Evolutionary conservation across 768 basidiomycete genomes (phyloP), one percentile per base, ranked within the genome.

Genomic region (Paxillus ammoniavirescens): DNA sequence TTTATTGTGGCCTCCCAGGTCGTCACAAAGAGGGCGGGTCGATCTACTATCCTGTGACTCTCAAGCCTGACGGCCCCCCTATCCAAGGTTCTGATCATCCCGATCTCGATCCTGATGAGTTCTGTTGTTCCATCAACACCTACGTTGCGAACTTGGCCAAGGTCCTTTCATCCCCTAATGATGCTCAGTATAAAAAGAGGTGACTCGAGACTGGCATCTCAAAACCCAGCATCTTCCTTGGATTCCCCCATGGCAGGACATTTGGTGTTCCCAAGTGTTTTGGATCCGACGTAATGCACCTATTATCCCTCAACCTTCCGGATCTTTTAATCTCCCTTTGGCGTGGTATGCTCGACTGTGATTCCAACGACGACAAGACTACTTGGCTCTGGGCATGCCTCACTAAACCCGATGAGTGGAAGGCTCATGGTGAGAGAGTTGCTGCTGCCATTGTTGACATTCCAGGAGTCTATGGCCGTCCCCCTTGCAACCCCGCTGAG

Each of bases 251-350:
- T 30, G 28, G 28, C 6, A 26, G 73, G 72, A 60, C 40, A 0
- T 58, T 76, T 12, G 55, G 57, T 0, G 52, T 75, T 8, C 74
- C 77, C 1, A 42, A 38, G 0, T 63, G 65, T 26, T 78, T 77
- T 55, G 45, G 64, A 3, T 60, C 65, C 10, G 77, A 80, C 54
- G 9, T 66, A 0, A 80, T 80, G 77, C 77, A 80, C 55, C 63
- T 74, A 0, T 9, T 63, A 4, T 42, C 50, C 2, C 49, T 70
- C 1, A 72, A 72, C 42, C 7, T 68, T 0, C 49, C 59, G 0
- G 64, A 70, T 4, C 60, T 65, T 3, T 21, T 64, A n/a, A 42
- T 63, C 30, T 35, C 47, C 2, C 58, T 67, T 10, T 66, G 65
- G 59, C 58, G 61, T 2, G 68, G 68, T 10, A 59, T 51, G 8